Evolutionary conservation across 768 basidiomycete genomes (phyloP).

Genomic region (Lyophyllum atratum): DNA sequence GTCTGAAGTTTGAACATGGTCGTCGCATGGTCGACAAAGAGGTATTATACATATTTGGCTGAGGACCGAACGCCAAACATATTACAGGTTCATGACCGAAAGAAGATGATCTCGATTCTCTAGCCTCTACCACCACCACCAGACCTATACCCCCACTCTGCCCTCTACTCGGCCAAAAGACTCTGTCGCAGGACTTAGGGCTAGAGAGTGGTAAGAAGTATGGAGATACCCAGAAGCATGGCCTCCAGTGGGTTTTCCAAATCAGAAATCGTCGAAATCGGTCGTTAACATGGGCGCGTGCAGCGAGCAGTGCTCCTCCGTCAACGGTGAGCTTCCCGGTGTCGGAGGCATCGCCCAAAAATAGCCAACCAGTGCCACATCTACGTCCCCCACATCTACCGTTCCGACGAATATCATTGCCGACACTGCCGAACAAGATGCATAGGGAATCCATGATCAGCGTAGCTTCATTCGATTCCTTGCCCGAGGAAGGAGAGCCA

Average conservation of each 20-base stretch:
- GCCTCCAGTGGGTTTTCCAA: neutral
- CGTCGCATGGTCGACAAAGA: too few species aligned
- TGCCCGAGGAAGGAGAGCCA: constrained; percentile 51
- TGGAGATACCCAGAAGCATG: neutral
- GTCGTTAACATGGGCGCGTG: neutral
- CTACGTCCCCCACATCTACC: constrained; percentile 51
- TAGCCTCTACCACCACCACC: neutral
- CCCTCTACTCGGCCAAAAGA: too few species aligned
- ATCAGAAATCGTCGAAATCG: neutral
- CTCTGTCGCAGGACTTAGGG: neutral
- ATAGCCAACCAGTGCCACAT: constrained; percentile 30
- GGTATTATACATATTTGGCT: neutral
- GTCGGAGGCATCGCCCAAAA: constrained; percentile 21
- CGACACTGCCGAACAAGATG: constrained; percentile 49
- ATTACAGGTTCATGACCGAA: neutral
- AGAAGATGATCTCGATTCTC: neutral
- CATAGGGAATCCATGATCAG: constrained; percentile 70
- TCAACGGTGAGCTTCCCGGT: constrained; percentile 29
- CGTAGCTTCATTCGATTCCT: constrained; percentile 72
- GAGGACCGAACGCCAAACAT: neutral
- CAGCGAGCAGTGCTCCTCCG: constrained; percentile 13
- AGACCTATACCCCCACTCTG: neutral
- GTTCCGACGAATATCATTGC: constrained; percentile 64
- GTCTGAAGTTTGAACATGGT: neutral
- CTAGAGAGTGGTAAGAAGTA: neutral